Evolutionary conservation across 2,329 filamentous ascomycete genomes (phyloP).

Genomic region (Endocalyx cinctus): DNA sequence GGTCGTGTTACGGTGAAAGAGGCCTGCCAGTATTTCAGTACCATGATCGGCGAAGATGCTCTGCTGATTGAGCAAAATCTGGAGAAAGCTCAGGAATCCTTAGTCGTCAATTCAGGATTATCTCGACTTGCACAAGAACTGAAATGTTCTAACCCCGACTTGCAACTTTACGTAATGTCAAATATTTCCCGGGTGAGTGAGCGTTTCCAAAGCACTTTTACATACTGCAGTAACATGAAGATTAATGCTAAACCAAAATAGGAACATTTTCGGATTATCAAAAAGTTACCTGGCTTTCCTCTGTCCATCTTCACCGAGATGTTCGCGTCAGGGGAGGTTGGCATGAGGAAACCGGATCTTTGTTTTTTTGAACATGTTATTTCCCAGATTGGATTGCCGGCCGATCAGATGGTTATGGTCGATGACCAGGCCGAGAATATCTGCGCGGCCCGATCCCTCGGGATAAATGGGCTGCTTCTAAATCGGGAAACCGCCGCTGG

Average conservation of each 20-base stretch:
- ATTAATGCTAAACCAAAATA: constrained; percentile 1
- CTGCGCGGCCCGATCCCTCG: constrained; percentile 15
- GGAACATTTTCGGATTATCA: constrained; percentile 13
- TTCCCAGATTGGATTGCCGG: constrained; percentile 5
- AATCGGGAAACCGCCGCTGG: too few relatives aligned
- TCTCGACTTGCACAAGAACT: constrained; percentile 9
- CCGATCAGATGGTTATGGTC: constrained; percentile 13
- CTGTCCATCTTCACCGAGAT: constrained; percentile 7
- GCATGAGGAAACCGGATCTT: constrained; percentile 20
- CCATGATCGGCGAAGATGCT: constrained; percentile 4
- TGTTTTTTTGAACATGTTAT: constrained; percentile 17
- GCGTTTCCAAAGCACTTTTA: not conserved
- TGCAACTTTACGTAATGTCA: constrained; percentile 18
- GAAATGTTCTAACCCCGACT: constrained; percentile 3
- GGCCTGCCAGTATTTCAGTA: constrained; percentile 10
- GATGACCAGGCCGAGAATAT: constrained; percentile 17
- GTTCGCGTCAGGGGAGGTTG: constrained; percentile 10
- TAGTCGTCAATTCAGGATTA: constrained; percentile 7
- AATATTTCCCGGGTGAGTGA: constrained; percentile 16
- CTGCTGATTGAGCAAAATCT: constrained; percentile 4
- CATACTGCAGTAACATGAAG: not conserved
- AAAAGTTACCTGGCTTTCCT: too few relatives aligned
- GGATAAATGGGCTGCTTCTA: too few relatives aligned
- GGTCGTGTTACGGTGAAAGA: constrained; percentile 8
- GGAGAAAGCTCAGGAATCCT: constrained; percentile 8